Base-by-base conservation (phyloP, 2,329 filamentous ascomycete genomes). In the Fusarium secorum region DNA sequence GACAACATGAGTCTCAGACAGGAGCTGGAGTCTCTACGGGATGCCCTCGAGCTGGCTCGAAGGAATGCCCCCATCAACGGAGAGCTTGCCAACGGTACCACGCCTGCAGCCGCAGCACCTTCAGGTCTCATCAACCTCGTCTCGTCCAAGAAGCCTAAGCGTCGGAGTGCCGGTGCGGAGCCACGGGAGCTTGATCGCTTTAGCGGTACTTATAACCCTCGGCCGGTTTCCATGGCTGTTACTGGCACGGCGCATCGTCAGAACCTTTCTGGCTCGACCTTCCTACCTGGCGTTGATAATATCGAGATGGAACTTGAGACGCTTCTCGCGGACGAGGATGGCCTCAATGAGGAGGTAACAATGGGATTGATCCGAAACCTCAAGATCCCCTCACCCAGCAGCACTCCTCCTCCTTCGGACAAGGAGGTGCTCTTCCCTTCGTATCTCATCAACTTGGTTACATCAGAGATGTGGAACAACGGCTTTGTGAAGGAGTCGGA, bases 381-480 rank as follows among this genome's bases (percentile, higher is more conserved):
- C 74, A 98, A 97, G 87, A 98, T 99, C 70, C 96, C 96, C 24
- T 90, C 91, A 15, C 95, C 96, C 48, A 93, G 90, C 78, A 91
- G 93, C 36, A 95, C 89, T 57, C 95, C 95, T 24, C 92, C 95
- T 57, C 95, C 96, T 15, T 97, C 94, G 22, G 96, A 99, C 83
- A 99, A 99, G 85, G 96, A 99, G 81, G 95, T 99, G 26, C 87
- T 99, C 56, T 99, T 99, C 91, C 96, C 96, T 36, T 95, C 96
- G 14, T 99, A 98, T 81, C 90, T 99, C 76, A 99, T 99, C 86
- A 99, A 99, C 82, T 87, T 99, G 67, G 96, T 99, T 71, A 99
- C 96, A 17, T 98, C 95, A 20, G 96, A 99, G 85, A 99, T 99
- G 96, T 99, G 96, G 96, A 99, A 99, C 85, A 99, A 99, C 77